Percentiles rank a stretch among this genome's conserved stretches.
These are phyloP conservation scores for Cercospora nicotianae DNA, from an alignment of 2,329 filamentous ascomycete genomes.

Conservation along the genomic window DNA sequence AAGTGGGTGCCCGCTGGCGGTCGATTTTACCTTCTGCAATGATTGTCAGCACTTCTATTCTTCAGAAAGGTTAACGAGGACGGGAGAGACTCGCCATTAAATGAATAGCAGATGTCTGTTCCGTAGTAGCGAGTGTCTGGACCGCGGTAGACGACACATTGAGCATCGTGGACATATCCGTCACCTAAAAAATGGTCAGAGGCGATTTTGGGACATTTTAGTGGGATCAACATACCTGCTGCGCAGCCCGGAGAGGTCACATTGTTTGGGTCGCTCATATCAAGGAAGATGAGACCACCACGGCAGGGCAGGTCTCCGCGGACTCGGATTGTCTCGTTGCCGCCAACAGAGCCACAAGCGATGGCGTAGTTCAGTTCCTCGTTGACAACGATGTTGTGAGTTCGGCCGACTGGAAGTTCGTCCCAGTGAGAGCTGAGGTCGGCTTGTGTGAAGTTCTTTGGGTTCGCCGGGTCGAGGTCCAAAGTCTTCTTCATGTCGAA, in stretches of 20 bases:
- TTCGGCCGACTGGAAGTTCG: constrained; percentile 24
- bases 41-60: neutral
- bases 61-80: neutral
- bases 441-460: constrained; percentile 45
- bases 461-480: constrained; percentile 46
- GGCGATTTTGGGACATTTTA: constrained; percentile 19
- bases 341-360: constrained; percentile 24
- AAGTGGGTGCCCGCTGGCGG: neutral
- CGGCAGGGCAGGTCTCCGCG: constrained; percentile 40
- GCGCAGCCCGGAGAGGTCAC: constrained; percentile 53
- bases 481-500: constrained; percentile 62
- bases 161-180: constrained; percentile 59
- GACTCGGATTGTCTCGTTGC: constrained; percentile 26
- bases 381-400: constrained; percentile 56
- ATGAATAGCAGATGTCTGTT: constrained; percentile 53
- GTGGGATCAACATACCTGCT: constrained; percentile 20
- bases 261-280: constrained; percentile 53
- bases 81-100: constrained; percentile 42
- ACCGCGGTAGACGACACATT: constrained; percentile 53
- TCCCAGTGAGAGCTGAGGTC: constrained; percentile 22
- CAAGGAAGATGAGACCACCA: constrained; percentile 56
- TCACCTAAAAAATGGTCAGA: constrained; percentile 35
- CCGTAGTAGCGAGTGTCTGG: constrained; percentile 49
- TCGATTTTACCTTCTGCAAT: neutral
- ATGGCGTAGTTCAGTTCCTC: constrained; percentile 50